phyloP scores from a whole-genome alignment of 257 asterid genomes.

The Gynochthodes officinalis region DNA sequence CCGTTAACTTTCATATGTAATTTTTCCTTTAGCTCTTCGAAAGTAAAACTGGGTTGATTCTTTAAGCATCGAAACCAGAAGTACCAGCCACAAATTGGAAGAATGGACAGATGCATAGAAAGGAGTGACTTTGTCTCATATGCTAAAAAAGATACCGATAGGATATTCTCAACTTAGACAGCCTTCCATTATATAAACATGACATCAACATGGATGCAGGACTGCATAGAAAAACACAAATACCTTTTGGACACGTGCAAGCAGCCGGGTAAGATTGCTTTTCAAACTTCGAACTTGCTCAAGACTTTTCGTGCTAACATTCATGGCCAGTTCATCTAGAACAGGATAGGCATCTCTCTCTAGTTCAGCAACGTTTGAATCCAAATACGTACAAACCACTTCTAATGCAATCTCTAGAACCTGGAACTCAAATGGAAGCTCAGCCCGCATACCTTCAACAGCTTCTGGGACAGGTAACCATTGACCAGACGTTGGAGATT shows the following conservation, averaged over 20 bases:
- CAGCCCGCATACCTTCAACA: conserved; percentile 73
- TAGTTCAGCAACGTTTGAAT: conserved; percentile 76
- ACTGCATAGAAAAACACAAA: conserved; percentile 10
- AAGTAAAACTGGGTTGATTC: not conserved
- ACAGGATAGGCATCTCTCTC: conserved; percentile 96
- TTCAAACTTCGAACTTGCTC: conserved; percentile 91
- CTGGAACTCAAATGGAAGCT: conserved; percentile 98
- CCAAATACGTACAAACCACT: conserved; percentile 83
- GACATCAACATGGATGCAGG: not conserved
- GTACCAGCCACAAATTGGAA: not conserved
- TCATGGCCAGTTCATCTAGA: conserved; percentile 87
- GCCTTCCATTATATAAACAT: not conserved
- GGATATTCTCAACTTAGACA: not conserved
- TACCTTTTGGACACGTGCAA: conserved; percentile 97
- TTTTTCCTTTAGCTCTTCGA: not conserved
- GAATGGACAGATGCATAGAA: not conserved
- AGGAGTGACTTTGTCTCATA: not conserved
- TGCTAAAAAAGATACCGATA: not conserved
- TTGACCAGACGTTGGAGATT: conserved; percentile 47
- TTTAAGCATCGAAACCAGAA: not conserved
- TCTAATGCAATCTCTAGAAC: conserved; percentile 93
- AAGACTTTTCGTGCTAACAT: conserved; percentile 90
- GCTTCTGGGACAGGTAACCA: conserved; percentile 68
- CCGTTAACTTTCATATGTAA: not conserved
- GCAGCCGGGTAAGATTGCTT: conserved; percentile 91